Evolutionary conservation across 768 basidiomycete genomes (phyloP), one percentile per base, ranked within the genome.

Genomic region (Polyporus arcularius): DNA sequence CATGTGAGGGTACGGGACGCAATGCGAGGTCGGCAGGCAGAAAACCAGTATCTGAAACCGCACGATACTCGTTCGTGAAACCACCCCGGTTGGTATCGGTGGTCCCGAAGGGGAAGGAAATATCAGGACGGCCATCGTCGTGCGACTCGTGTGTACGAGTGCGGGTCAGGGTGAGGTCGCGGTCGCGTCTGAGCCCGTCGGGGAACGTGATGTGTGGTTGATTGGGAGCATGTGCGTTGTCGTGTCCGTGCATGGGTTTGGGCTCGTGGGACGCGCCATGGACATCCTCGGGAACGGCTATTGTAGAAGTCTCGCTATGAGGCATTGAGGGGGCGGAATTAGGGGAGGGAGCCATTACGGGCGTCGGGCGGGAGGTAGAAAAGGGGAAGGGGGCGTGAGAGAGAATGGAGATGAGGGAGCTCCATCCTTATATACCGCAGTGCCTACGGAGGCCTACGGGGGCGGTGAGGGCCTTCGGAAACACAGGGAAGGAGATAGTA

Each of bases 41-140:
- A 58, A 70, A 65, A 49, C 75, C 75, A 12, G 70, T 69, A 4
- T 58, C 62, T 6, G 72, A 65, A 31, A 68, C 65, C 30, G 61
- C 66, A 64, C 73, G 72, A 55, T 75, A 76, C 62, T 77, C 76
- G 39, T 73, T 66, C 53, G 74, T 75, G 55, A 73, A 58, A 54
- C 72, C 74, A 53, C 65, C 70, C 47, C 61, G 63, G n/a, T 38
- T 53, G 54, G 60, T 40, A 56, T 73, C 63, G 31, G 71, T 73
- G 48, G 71, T 73, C 32, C 57, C 38, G 68, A 67, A 71, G 8
- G 73, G 73, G 64, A 71, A 72, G n/a, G 63, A 67, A 15, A 71
- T 50, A 67, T 74, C 73, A 35, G 70, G 61, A 7, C 56, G 61
- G 31, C 47, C 53, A 28, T 59, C 60, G 55, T 67, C 58, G 53